Base-by-base conservation (phyloP, 2,329 filamentous ascomycete species). In the Neonectria coccinea region DNA sequence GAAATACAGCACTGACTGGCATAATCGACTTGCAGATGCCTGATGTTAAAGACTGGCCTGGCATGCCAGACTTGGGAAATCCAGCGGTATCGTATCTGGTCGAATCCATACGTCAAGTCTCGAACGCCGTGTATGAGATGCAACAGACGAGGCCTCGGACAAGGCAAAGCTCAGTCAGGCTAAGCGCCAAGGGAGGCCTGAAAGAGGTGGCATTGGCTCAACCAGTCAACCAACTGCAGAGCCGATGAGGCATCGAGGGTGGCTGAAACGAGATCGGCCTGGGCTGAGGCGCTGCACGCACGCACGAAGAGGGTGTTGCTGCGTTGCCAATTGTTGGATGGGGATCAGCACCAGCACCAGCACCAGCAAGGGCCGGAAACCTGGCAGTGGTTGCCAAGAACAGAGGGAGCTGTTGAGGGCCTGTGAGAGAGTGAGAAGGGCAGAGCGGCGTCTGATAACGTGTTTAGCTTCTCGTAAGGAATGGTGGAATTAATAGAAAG, bases 401-500 rank as follows among this genome's bases (percentile, higher is more conserved):
- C 33, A 33, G 45, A 33, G 52, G 29, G 57, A 36, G 47, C 14
- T 27, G 45, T 4, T 12, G 36, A 20, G 29, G 29, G 22, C 39
- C 18, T 20, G 44, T 42, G n/a, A 42, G 53, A 18, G 7, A 2
- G 25, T 18, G 54, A 56, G 44, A 27, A 36, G 18, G 33, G 45
- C 33, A 42, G 31, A 36, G 39, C 20, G 22, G 16, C 20, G 41
- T n/a, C n/a, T 14, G n/a, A 25, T 22, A 45, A 42, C n/a, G 39
- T 29, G 54, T 20, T 25, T 56, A 56, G 53, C 53, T 45, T 42
- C 12, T 25, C 14, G 27, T 22, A 25, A 27, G 41, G 39, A 27
- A 65, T 31, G 45, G 60, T 61, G 36, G 57, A 68, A 64, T 63
- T 47, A 72, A 68, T 67, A 63, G 57, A 66, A 70, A 54, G 60